Base-by-base conservation (phyloP, 129 eudicot species). In the Flaveria bidentis region DNA sequence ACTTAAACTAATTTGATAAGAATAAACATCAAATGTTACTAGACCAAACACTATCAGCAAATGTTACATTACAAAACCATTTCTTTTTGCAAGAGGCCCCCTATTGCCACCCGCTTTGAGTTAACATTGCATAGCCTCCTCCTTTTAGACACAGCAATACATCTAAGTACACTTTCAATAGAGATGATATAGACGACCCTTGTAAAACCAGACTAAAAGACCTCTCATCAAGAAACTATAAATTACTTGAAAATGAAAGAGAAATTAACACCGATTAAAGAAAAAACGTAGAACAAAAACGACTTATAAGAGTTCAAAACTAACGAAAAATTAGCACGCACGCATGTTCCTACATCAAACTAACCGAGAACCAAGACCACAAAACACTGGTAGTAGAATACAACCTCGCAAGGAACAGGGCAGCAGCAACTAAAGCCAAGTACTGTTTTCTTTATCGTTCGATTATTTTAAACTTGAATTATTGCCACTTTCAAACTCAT, bases 331-430 rank as follows among this genome's bases (percentile, higher is more conserved):
- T 86, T 84, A 89, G 94, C 87, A 79, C 80, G 84, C 86, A 76
- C 67, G 67, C 71, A 42, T 49, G 86, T 80, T 70, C 86, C 96
- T 89, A 89, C 76, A 84, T 85, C 84, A 89, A 87, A 89, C 86
- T 77, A 83, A 87, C 83, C 16, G 84, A 30, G 12, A 80, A 67
- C 77, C 65, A 39, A 78, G n/a, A 63, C 77, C 55, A 71, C 39
- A 71, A 81, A 65, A 75, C 82, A 83, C 80, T 45, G 13, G 84
- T 82, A 49, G 72, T 69, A 86, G 81, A 87, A 80, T 84, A 87
- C 90, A 87, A 76, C 91, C 91, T 89, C 69, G 72, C 74, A 65
- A 79, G 90, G 84, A 77, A 85, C 87, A 76, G 88, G 88, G 85
- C 82, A 85, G 86, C 90, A 80, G 88, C 87, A 78, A 76, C 33